Evolutionary conservation across 306 rosid species (phyloP).

Genomic region (Herpetospermum pedunculosum): DNA sequence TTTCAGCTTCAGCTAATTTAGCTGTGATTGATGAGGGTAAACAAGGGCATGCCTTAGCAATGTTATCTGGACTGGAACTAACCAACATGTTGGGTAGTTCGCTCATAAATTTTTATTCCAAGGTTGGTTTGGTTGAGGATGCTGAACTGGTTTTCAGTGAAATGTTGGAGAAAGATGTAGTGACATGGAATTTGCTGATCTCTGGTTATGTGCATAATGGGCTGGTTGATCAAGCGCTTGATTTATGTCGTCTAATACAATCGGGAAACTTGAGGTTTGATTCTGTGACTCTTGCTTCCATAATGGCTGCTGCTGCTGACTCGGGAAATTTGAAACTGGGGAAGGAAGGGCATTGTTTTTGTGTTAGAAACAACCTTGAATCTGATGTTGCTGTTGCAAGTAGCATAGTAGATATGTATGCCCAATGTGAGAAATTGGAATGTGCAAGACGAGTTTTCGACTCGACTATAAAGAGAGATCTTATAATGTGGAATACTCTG

Average conservation of each 20-base stretch:
- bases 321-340: slow-evolving; percentile 39
- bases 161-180: slow-evolving; percentile 47
- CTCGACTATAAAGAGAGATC: slow-evolving; percentile 29
- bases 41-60: slow-evolving; percentile 61
- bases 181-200: slow-evolving; percentile 69
- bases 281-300: slow-evolving; percentile 51
- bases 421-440: slow-evolving; percentile 48
- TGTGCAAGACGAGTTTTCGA: slow-evolving; percentile 46
- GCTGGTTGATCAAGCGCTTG: slow-evolving; percentile 40
- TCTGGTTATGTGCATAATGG: slow-evolving; percentile 53
- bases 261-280: slow-evolving; percentile 53
- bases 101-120: slow-evolving; percentile 58
- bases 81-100: slow-evolving; percentile 58
- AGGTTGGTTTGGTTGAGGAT: slow-evolving; percentile 62
- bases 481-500: slow-evolving; percentile 71
- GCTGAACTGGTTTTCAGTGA: slow-evolving; percentile 41
- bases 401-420: slow-evolving; percentile 57
- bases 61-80: slow-evolving; percentile 42
- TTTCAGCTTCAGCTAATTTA: slow-evolving; percentile 57
- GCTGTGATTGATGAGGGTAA: slow-evolving; percentile 46
- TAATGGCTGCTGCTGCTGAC: slow-evolving; percentile 52
- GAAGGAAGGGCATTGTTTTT: slow-evolving; percentile 52
- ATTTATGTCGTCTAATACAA: slow-evolving; percentile 40
- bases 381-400: slow-evolving; percentile 47
- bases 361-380: slow-evolving; percentile 51